These are phyloP conservation scores for Pachyrhizus erosus DNA, from an alignment of 306 rosid genomes.

Conservation along the genomic window DNA sequence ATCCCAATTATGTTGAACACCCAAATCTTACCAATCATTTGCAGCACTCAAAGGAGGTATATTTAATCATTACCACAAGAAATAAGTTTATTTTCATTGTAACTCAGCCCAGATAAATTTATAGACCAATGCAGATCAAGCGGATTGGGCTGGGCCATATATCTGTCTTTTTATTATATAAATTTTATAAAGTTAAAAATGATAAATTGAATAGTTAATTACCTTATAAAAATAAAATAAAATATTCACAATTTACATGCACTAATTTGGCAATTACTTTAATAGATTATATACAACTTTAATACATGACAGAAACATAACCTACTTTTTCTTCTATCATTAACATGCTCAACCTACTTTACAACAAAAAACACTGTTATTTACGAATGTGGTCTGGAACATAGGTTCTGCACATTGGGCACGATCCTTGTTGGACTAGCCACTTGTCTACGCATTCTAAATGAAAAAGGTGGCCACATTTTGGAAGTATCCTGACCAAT, in stretches of 20 bases:
- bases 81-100: too few species aligned
- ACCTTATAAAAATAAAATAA: not conserved
- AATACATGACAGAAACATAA: not conserved
- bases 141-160: not conserved
- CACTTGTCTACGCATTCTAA: constrained; percentile 55
- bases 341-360: not conserved
- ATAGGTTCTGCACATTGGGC: constrained; percentile 54
- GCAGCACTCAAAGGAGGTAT: too few species aligned
- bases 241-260: not conserved
- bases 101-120: too few species aligned
- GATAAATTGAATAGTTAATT: not conserved
- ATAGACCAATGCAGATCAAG: too few species aligned
- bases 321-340: not conserved
- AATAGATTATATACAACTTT: not conserved
- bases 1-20: too few species aligned
- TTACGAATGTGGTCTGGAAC: constrained; percentile 30
- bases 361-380: constrained; percentile 15
- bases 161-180: not conserved
- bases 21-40: too few species aligned
- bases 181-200: not conserved
- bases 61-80: too few species aligned
- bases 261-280: not conserved
- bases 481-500: constrained; percentile 52
- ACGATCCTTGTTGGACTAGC: constrained; percentile 53
- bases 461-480: constrained; percentile 52